phyloP scores from a whole-genome alignment of 139 green algal species.

The Chlamydomonas sp. region DNA sequence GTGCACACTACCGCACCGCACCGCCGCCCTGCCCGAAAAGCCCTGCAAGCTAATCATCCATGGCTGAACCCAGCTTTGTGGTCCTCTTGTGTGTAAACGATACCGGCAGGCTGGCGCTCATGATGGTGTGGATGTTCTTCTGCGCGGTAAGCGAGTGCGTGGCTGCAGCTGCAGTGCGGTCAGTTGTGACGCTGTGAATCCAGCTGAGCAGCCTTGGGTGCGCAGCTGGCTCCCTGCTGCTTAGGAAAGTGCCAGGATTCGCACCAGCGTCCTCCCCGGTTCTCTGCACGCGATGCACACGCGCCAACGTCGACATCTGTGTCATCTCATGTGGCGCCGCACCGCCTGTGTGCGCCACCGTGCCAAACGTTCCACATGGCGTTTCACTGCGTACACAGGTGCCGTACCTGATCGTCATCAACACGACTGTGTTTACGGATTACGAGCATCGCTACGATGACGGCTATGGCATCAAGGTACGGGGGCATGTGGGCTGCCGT shows the following conservation, averaged over 20 bases:
- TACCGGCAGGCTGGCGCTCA: not conserved
- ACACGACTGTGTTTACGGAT: constrained; percentile 49
- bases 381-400: not conserved
- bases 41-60: not conserved
- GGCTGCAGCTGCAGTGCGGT: not conserved
- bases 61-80: not conserved
- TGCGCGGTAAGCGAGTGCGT: constrained; percentile 10
- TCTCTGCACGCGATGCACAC: no score
- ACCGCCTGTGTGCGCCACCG: not conserved
- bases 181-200: not conserved
- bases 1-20: no score
- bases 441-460: not conserved
- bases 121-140: constrained; percentile 35
- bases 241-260: no score
- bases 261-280: no score
- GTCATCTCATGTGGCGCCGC: not conserved
- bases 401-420: constrained; percentile 44
- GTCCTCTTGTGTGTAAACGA: not conserved
- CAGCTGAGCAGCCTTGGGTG: no score
- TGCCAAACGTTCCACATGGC: not conserved
- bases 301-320: not conserved
- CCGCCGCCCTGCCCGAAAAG: not conserved
- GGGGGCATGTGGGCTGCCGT: no score
- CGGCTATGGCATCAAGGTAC: not conserved
- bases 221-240: no score